Percentiles rank a stretch among this genome's conserved stretches.
Evolutionary conservation across 192 early-diverging fungal genomes (phyloP).

Genomic region (Coemansia sp.): DNA sequence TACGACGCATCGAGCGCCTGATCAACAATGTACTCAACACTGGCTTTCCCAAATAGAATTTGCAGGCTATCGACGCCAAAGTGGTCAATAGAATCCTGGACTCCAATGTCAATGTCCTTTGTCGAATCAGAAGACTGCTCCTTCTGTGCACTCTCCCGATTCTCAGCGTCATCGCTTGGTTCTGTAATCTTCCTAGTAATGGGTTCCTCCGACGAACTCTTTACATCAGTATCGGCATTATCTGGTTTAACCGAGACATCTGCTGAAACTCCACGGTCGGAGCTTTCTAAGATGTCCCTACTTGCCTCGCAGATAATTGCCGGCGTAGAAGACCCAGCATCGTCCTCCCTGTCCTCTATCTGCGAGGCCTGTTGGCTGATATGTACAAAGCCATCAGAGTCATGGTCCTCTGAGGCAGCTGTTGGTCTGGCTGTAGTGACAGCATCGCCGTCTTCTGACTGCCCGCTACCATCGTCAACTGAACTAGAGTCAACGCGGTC

Average conservation of each 20-base stretch:
- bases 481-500: too few relatives aligned
- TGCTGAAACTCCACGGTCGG: background rate
- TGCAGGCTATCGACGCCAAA: slow-evolving; percentile 6
- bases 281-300: background rate
- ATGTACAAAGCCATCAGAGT: slow-evolving; percentile 47
- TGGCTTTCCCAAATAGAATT: background rate
- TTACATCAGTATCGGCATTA: background rate
- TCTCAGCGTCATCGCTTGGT: too few relatives aligned
- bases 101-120: too few relatives aligned
- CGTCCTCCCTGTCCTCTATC: slow-evolving; percentile 13
- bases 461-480: background rate
- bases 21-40: slow-evolving; percentile 6
- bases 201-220: background rate
- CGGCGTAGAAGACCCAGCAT: background rate
- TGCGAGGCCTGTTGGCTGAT: slow-evolving; percentile 32
- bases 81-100: background rate
- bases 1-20: slow-evolving; percentile 3
- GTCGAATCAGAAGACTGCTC: too few relatives aligned
- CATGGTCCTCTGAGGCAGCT: slow-evolving; percentile 13
- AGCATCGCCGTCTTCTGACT: background rate
- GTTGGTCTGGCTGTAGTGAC: background rate
- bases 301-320: background rate
- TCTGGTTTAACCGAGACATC: too few relatives aligned
- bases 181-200: too few relatives aligned
- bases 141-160: too few relatives aligned